Evolutionary conservation across 108 stramenopile genomes (phyloP), one percentile per base, ranked within the genome.

Genomic region (Schizochytrium sp.): DNA sequence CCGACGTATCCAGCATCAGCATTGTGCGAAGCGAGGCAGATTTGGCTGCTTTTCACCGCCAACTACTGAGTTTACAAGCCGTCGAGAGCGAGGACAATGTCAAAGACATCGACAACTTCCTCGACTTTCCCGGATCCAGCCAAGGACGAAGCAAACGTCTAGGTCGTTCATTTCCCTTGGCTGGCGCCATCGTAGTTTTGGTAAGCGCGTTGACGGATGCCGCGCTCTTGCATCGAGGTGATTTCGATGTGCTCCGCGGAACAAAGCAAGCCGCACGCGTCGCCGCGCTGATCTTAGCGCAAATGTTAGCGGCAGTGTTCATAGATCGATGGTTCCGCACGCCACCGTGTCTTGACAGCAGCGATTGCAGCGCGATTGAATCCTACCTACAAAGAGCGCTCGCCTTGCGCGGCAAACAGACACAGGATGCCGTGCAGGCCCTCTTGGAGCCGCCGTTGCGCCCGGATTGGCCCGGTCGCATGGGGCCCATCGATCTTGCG

Each of bases 401-500:
- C 1, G 23, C 28, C 19, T 16, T 83, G 12, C 48, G 51, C n/a
- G 76, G 76, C 19, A 18, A 43, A 25, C 18, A 53, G 51, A 69
- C 63, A 6, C 14, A 69, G 41, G 63, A 18, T 10, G 63, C 63
- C 8, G 51, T 83, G 12, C 23, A 23, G 51, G 76, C 76, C 6
- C 76, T 88, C 44, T 48, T 57, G 21, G 18, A 43, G 45, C 12
- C 14, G 71, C 58, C 55, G 25, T 28, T 47, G 53, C 72, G 89
- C 28, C 21, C 60, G 5, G 89, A 89, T 57, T 89, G 89, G 89
- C 89, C 89, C 51, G 16, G 41, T 16, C 43, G n/a, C 83, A 21
- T 76, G n/a, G 89, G 89, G 5, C 53, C 89, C 21, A 89, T 89
- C 58, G 87, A 89, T 44, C 57, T 89, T 12, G 89, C 5, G 8